A percentile compares a stretch with the other conserved stretches of the same genome.
phyloP scores from a whole-genome alignment of 2,329 filamentous ascomycete genomes.

The Trichoderma pleuroti region DNA sequence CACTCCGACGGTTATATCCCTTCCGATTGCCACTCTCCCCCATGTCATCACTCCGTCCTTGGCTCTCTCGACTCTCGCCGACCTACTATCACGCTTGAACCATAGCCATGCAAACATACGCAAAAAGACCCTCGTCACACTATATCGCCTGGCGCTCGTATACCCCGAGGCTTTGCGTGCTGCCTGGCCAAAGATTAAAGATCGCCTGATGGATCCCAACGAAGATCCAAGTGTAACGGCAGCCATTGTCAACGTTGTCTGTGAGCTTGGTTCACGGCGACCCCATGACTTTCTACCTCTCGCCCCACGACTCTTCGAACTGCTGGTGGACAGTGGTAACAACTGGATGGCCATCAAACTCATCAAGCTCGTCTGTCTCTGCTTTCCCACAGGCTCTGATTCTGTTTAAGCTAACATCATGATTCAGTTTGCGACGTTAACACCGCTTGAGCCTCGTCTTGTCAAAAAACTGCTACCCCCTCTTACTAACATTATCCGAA shows the following conservation, averaged over 20 bases:
- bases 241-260: conserved; percentile 94
- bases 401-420: conserved; percentile 61
- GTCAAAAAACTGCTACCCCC: conserved; percentile 89
- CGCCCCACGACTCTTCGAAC: conserved; percentile 85
- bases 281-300: conserved; percentile 91
- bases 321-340: conserved; percentile 87
- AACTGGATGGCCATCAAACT: conserved; percentile 99
- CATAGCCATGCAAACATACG: conserved; percentile 83
- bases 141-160: conserved; percentile 91
- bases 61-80: conserved; percentile 81
- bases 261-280: conserved; percentile 89
- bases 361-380: conserved; percentile 77
- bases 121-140: conserved; percentile 93
- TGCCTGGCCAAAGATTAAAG: conserved; percentile 97
- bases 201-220: conserved; percentile 81
- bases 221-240: conserved; percentile 93
- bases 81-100: conserved; percentile 78
- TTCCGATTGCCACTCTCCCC: conserved; percentile 86
- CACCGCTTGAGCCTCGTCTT: conserved; percentile 84
- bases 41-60: conserved; percentile 92
- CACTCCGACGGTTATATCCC: conserved; percentile 70
- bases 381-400: background rate
- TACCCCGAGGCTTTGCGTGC: conserved; percentile 90
- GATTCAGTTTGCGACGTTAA: conserved; percentile 82
- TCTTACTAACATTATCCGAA: conserved; percentile 87